Conservation (phyloP, 306 rosid genomes). For the Rubus idaeus region DNA sequence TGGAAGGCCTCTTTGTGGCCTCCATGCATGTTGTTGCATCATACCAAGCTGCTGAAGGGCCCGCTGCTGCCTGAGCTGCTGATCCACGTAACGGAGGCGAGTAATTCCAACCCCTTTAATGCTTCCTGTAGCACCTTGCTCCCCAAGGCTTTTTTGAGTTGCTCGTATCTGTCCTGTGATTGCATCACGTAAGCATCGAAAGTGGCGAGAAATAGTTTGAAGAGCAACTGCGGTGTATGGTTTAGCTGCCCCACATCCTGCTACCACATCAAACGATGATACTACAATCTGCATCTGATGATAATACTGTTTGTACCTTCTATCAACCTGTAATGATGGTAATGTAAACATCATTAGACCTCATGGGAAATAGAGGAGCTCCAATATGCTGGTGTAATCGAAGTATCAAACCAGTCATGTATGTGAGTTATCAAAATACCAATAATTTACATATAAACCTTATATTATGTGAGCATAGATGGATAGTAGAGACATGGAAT, state of each 20-base stretch:
- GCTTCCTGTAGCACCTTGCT: constrained; percentile 57
- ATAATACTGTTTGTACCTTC: constrained; percentile 75
- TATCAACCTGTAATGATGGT: constrained; percentile 53
- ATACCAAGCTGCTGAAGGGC: constrained; percentile 85
- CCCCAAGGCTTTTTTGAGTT: constrained; percentile 65
- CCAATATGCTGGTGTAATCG: not conserved
- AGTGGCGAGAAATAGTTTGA: constrained; percentile 79
- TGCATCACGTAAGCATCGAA: constrained; percentile 74
- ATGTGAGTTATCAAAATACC: not conserved
- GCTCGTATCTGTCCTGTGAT: constrained; percentile 64
- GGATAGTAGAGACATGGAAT: not conserved
- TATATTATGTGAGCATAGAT: not conserved
- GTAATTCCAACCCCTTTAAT: constrained; percentile 69
- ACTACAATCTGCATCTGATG: constrained; percentile 86
- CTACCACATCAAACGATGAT: constrained; percentile 69
- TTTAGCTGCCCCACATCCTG: constrained; percentile 77
- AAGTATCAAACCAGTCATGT: not conserved
- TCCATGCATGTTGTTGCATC: constrained; percentile 80
- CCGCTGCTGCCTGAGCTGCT: constrained; percentile 72
- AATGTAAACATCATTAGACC: constrained; percentile 7
- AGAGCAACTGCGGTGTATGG: constrained; percentile 82
- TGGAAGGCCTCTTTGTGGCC: constrained; percentile 87
- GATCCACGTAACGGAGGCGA: constrained; percentile 73
- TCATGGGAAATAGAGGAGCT: not conserved
- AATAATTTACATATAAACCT: not conserved